Base-by-base conservation (phyloP, 306 rosid genomes). In the Clitoria ternatea region DNA sequence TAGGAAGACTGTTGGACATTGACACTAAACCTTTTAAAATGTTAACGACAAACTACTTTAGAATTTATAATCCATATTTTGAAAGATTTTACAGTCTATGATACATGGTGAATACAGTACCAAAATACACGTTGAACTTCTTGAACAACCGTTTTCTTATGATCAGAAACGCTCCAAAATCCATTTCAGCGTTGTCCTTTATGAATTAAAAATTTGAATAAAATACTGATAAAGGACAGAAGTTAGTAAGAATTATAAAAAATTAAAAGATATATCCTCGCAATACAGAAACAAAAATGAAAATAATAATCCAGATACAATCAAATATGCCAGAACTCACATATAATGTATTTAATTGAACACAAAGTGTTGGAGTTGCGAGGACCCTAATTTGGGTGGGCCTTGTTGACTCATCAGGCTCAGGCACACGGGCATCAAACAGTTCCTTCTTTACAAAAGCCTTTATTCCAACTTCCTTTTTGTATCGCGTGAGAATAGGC, bases 391-490 rank as follows among this genome's bases (percentile, higher is more conserved):
- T 91, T 79, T 94, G 95, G 23, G 62, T 85, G 43, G 96, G 78
- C 74, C 72, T 91, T 79, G 85, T 78, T n/a, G n/a, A n/a, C 76
- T 90, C 99, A 54, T 89, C 95, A 66, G 96, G 89, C 64, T 89
- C 99, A 49, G 95, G 90, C 36, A 87, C 83, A 69, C 92, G 90
- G 49, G 87, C 78, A 70, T 94, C 99, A 89, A 91, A 91, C 7
- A 89, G 81, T 82, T 94, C 99, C 85, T 94, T 94, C 87, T 89
- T 91, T 56, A 94, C 96, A 82, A 94, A 94, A 76, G 99, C 97
- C 83, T 94, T 94, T 85, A 94, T 84, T 82, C 95, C 99, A 73
- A 75, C 88, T 82, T 94, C 99, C 83, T 83, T 94, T 66, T 30
- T 85, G 95, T 89, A 89, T 8, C 99, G 85, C 3, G 99, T 94